These are phyloP conservation scores for Infundibulicybe gibba DNA, from an alignment of 768 basidiomycete genomes.

Conservation along the genomic window DNA sequence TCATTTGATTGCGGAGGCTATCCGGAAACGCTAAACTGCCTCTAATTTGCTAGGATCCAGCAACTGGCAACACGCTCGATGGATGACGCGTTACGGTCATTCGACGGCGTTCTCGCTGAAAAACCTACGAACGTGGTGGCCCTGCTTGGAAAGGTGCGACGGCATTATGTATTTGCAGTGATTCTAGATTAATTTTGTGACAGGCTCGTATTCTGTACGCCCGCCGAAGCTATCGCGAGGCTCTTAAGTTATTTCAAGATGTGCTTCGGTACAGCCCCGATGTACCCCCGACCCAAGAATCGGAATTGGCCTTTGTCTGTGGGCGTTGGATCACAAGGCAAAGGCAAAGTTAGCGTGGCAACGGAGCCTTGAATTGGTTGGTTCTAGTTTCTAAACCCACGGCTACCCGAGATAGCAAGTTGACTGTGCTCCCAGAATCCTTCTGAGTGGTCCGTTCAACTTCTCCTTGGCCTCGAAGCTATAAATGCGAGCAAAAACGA, in stretches of 20 bases:
- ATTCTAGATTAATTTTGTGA: background rate
- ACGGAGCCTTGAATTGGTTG: slow-evolving; percentile 78
- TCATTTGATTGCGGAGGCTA: background rate
- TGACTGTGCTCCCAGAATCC: slow-evolving; percentile 51
- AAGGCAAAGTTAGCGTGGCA: slow-evolving; percentile 91
- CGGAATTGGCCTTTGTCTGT: slow-evolving; percentile 92
- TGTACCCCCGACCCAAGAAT: slow-evolving; percentile 92
- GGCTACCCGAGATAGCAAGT: background rate
- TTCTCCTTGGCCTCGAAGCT: slow-evolving; percentile 82
- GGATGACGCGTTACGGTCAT: slow-evolving; percentile 78
- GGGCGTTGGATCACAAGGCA: slow-evolving; percentile 80
- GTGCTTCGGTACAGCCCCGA: slow-evolving; percentile 74
- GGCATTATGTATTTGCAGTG: background rate
- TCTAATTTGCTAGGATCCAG: slow-evolving; percentile 52
- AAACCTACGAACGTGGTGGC: slow-evolving; percentile 89
- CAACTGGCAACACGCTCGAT: slow-evolving; percentile 76
- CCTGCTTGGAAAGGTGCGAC: slow-evolving; percentile 74
- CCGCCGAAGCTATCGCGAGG: slow-evolving; percentile 68
- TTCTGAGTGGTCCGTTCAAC: slow-evolving; percentile 70
- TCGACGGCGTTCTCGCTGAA: slow-evolving; percentile 72
- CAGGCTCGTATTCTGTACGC: slow-evolving; percentile 87
- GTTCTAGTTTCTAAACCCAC: slow-evolving; percentile 21
- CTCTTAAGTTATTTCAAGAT: slow-evolving; percentile 84
- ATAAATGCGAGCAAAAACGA: slow-evolving; percentile 84
- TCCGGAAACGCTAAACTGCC: background rate